Conservation (phyloP, 2,329 filamentous ascomycete genomes). For the Cladosporium sp. region DNA sequence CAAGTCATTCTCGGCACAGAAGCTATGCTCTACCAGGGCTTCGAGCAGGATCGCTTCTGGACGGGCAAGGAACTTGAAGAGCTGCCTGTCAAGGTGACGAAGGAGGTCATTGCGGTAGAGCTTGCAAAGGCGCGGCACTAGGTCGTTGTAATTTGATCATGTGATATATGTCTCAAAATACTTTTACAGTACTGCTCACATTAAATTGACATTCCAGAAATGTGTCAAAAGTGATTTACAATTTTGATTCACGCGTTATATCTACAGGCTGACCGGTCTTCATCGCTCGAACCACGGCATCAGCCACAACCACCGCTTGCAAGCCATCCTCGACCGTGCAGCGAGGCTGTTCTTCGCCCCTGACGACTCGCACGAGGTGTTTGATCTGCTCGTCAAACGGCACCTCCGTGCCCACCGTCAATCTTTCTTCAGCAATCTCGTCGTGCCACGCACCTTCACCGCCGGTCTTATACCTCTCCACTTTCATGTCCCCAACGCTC, state of each 20-base stretch:
- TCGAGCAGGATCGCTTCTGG: slow-evolving; percentile 66
- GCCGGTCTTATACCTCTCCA: slow-evolving; percentile 48
- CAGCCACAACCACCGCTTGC: slow-evolving; percentile 55
- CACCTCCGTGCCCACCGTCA: slow-evolving; percentile 38
- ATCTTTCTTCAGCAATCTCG: slow-evolving; percentile 39
- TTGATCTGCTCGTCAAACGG: slow-evolving; percentile 57
- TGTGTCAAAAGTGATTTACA: neutral
- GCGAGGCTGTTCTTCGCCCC: slow-evolving; percentile 45
- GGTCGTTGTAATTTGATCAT: neutral
- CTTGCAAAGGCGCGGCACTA: slow-evolving; percentile 26
- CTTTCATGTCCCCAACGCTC: slow-evolving; percentile 57
- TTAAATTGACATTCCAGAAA: neutral
- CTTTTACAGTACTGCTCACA: neutral
- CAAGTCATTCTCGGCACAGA: slow-evolving; percentile 75
- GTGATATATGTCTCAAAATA: neutral
- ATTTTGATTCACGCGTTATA: neutral
- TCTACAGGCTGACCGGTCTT: slow-evolving; percentile 33
- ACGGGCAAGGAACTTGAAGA: slow-evolving; percentile 62
- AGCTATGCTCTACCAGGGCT: slow-evolving; percentile 58
- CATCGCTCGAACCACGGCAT: slow-evolving; percentile 53
- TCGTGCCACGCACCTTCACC: slow-evolving; percentile 48
- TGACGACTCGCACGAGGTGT: slow-evolving; percentile 55
- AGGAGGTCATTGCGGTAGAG: slow-evolving; percentile 51
- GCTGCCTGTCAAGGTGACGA: slow-evolving; percentile 62
- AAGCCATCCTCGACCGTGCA: slow-evolving; percentile 55